Evolutionary conservation across 2,329 filamentous ascomycete genomes (phyloP), one percentile per base, ranked within the genome.

Genomic region (Exophiala aquamarina): DNA sequence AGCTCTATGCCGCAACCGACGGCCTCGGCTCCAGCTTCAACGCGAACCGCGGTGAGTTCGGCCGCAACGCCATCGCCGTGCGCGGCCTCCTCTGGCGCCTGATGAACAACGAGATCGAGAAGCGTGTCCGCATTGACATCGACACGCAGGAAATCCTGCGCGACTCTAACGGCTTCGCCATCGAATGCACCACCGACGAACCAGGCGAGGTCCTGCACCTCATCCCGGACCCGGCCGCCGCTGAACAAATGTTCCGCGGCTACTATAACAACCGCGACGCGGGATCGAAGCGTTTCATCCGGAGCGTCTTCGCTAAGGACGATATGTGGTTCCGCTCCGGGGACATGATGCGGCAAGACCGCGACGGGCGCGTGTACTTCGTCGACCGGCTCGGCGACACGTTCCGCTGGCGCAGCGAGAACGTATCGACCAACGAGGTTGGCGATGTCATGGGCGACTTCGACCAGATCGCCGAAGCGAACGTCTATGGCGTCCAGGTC

Each of bases 291-390:
- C 94, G 95, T 67, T 77, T 95, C 39, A 66, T 93, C 50, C 79
- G 84, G 5, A 72, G 85, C 58, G 86, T 93, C 2, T 80, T 93
- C 53, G 70, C 68, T 47, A 84, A 84, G 60, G 89, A 86, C n/a
- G 90, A 95, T 61, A 84, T 81, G 0, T 95, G 82, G 76, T 94
- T 90, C 74, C 82, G 88, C 19, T 86, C 87, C 0, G 90, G 90
- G 15, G 90, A 95, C 61, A 76, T 94, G 28, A 70, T 93, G 33
- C 77, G 83, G n/a, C 79, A 77, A 70, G 86, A 91, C 56, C 49
- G 54, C 1, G 82, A 93, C 49, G 88, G 89, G 3, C 74, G 83
- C 2, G 78, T 84, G 61, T 94, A 78, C 72, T 95, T 95, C 70
- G 82, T 83, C 47, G 90, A 95, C 56, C 68, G 76, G 2, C 67